Evolutionary conservation across 345 rosid genomes (phyloP).

Genomic region (Anastatica hierochuntica): DNA sequence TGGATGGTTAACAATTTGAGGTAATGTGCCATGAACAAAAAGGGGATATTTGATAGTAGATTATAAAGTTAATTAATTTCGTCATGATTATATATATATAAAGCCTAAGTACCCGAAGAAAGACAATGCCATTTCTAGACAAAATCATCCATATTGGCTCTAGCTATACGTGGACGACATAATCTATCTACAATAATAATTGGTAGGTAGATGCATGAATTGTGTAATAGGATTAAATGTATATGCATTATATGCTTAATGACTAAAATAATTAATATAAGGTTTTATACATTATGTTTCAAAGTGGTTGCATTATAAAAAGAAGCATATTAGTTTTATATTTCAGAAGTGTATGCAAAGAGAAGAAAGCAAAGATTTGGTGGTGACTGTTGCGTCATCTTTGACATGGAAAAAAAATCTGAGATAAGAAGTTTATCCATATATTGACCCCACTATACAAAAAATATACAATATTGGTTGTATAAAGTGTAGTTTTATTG

Average conservation of each 20-base stretch:
- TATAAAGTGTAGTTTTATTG: too few species aligned
- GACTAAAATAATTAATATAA: neutral
- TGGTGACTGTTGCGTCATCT: slow-evolving; percentile 25
- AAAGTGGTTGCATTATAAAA: neutral
- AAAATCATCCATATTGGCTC: slow-evolving; percentile 13
- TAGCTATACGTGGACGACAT: slow-evolving; percentile 10
- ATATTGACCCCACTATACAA: slow-evolving; percentile 12
- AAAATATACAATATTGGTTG: too few species aligned
- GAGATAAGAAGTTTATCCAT: slow-evolving; percentile 28
- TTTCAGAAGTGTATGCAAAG: neutral
- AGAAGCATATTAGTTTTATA: neutral
- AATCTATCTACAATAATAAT: slow-evolving; percentile 5
- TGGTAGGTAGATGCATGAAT: slow-evolving; percentile 8
- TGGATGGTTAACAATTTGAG: too few species aligned
- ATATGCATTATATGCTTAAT: neutral
- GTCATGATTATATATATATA: neutral
- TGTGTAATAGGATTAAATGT: neutral
- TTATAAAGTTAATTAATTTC: neutral
- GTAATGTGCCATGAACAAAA: slow-evolving; percentile 5
- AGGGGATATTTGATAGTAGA: neutral
- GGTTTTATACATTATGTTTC: neutral
- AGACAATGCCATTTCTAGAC: slow-evolving; percentile 2
- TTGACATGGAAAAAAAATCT: slow-evolving; percentile 19
- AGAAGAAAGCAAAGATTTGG: slow-evolving; percentile 7
- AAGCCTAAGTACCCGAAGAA: neutral